Conservation (phyloP, 768 basidiomycete genomes). For the Trametes maxima region DNA sequence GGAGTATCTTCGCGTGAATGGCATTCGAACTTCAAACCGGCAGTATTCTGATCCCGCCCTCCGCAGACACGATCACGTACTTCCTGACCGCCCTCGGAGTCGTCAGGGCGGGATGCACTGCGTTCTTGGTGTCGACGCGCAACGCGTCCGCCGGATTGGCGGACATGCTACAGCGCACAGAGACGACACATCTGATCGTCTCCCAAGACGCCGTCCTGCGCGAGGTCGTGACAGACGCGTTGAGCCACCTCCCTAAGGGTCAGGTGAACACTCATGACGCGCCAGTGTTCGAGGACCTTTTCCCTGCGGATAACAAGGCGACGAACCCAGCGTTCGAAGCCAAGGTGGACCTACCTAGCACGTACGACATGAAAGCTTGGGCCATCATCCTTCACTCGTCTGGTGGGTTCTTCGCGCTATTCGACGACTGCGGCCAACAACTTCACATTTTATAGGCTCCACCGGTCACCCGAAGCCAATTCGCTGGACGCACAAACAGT, state of each 20-base stretch:
- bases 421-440: neutral
- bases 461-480: constrained; percentile 26
- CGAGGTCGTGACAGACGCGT: neutral
- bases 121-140: constrained; percentile 39
- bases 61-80: constrained; percentile 32
- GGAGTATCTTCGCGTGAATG: neutral
- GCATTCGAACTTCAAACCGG: too few relatives aligned
- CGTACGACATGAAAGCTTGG: neutral
- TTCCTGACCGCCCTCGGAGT: constrained; percentile 22
- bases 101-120: constrained; percentile 23
- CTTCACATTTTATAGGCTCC: constrained; percentile 10
- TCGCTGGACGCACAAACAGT: constrained; percentile 5
- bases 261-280: constrained; percentile 2
- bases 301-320: neutral
- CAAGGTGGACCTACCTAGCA: neutral
- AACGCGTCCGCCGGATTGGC: constrained; percentile 36
- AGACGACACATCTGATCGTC: constrained; percentile 8
- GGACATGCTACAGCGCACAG: constrained; percentile 29
- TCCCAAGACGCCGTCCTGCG: constrained; percentile 9
- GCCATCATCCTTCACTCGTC: constrained; percentile 19
- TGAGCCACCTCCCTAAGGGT: neutral
- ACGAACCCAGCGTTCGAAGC: neutral
- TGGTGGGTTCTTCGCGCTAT: neutral
- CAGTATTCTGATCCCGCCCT: neutral
- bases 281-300: constrained; percentile 16